Evolutionary conservation across 306 rosid species (phyloP), one percentile per base, ranked within the genome.

Genomic region (Gastrolobium villosum): DNA sequence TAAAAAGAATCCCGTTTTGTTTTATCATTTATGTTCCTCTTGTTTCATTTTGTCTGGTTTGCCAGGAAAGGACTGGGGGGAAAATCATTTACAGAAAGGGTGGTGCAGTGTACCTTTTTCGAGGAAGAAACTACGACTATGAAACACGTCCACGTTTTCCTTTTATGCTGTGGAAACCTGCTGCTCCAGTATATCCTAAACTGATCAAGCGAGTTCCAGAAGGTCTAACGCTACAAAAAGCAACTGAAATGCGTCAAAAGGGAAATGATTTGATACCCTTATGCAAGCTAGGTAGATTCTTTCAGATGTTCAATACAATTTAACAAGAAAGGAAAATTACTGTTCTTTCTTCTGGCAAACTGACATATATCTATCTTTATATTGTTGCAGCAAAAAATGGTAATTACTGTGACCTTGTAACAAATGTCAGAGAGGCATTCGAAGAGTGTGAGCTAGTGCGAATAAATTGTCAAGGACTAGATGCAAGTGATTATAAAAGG

Each of bases 81-180:
- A 79, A 87, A 70, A 87, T 93, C 37, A 91, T 93, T 35, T 84
- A 72, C 62, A 65, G 90, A 52, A 83, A 61, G 65, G 90, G 87
- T 56, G 97, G 97, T 8, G 84, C 83, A 52, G 36, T 93, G 56
- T 86, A 74, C 78, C 95, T 93, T 79, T 93, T 89, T 88, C 87
- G 95, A 41, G 98, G 98, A 14, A 91, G 97, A 83, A 87, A 93
- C 88, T 91, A 93, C 81, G 84, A 89, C 80, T 89, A 88, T 65
- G 83, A 65, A 83, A 82, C 88, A 41, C 88, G 92, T 5, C 95
- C 90, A 0, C 88, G 83, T 34, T 89, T 91, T 79, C 98, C 97
- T 83, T 89, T 91, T 65, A 93, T 93, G 98, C 81, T 91, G 44
- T 93, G 98, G 98, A 93, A 85, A 84, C 97, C 97, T 3, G 72